Evolutionary conservation across 768 basidiomycete species (phyloP).

Genomic region (Boletus sp.): DNA sequence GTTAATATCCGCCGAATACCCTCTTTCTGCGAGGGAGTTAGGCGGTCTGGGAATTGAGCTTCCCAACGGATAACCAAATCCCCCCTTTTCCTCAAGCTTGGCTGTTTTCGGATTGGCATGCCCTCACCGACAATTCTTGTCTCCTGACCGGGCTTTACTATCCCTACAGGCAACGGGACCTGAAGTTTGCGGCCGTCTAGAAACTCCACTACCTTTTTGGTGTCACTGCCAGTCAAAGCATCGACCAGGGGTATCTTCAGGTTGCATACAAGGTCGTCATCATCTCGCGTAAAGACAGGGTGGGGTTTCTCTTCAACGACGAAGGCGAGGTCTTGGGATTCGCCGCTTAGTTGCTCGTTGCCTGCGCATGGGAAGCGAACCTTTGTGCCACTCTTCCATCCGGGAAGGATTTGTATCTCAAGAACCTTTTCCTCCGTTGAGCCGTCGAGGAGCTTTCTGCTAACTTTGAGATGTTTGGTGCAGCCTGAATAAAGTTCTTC

Average conservation of each 20-base stretch:
- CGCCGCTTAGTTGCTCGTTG: conserved; percentile 68
- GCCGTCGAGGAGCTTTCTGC: conserved; percentile 69
- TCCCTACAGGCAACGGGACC: conserved; percentile 58
- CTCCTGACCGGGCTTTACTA: conserved; percentile 77
- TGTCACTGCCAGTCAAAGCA: conserved; percentile 63
- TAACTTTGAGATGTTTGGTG: conserved; percentile 86
- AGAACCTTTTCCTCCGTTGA: conserved; percentile 82
- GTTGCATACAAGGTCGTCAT: conserved; percentile 70
- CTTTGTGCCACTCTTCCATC: conserved; percentile 97
- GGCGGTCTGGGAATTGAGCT: conserved; percentile 74
- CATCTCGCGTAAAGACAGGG: conserved; percentile 68
- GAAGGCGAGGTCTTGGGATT: conserved; percentile 90
- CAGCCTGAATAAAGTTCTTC: conserved; percentile 85
- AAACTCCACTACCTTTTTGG: conserved; percentile 58
- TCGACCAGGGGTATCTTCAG: conserved; percentile 76
- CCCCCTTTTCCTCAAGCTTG: conserved; percentile 67
- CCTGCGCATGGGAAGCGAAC: conserved; percentile 86
- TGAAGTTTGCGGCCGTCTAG: conserved; percentile 81
- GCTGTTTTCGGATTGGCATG: conserved; percentile 88
- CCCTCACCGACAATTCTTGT: conserved; percentile 74
- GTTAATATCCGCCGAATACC: conserved; percentile 67
- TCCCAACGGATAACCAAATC: conserved; percentile 85
- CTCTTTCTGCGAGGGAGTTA: conserved; percentile 80
- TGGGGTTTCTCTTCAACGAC: conserved; percentile 96
- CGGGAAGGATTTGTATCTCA: conserved; percentile 77